Evolutionary conservation across 2,329 filamentous ascomycete genomes (phyloP).

Genomic region (Fusarium chlamydosporum): DNA sequence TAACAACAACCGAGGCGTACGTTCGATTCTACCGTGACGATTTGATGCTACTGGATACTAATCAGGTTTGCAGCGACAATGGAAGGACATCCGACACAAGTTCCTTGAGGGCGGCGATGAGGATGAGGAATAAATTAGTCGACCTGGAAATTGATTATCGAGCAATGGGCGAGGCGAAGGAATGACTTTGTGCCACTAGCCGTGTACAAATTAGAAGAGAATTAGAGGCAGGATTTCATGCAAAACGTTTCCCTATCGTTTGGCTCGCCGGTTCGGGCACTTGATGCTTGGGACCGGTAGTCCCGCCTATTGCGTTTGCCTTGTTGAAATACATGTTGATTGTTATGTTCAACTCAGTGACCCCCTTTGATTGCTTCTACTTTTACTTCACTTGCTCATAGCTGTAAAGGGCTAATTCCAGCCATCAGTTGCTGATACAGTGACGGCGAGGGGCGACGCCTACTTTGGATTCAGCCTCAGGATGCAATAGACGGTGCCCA

Average conservation of each 20-base stretch:
- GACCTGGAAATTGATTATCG: conserved; percentile 29
- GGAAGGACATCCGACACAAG: conserved; percentile 97
- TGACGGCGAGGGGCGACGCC: conserved; percentile 44
- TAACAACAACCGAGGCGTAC: conserved; percentile 89
- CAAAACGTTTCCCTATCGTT: conserved; percentile 36
- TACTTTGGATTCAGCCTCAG: conserved; percentile 42
- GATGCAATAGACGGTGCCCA: conserved; percentile 38
- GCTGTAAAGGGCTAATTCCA: background rate
- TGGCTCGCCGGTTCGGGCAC: background rate
- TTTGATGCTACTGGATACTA: conserved; percentile 43
- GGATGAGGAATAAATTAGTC: conserved; percentile 48
- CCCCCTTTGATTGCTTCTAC: background rate
- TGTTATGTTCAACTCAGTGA: conserved; percentile 18
- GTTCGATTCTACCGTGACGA: conserved; percentile 55
- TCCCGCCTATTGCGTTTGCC: background rate
- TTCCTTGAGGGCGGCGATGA: conserved; percentile 80
- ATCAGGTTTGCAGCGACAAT: conserved; percentile 81
- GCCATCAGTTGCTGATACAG: conserved; percentile 32
- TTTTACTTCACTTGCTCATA: conserved; percentile 2
- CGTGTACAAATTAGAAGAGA: conserved; percentile 55
- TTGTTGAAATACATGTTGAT: conserved; percentile 6
- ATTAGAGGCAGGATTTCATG: conserved; percentile 50
- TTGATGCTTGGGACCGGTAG: conserved; percentile 1
- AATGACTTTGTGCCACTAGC: conserved; percentile 51
- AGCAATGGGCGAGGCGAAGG: conserved; percentile 41